phyloP scores from a whole-genome alignment of 176 grass and related monocot genomes.

The Phoenix roebelenii region DNA sequence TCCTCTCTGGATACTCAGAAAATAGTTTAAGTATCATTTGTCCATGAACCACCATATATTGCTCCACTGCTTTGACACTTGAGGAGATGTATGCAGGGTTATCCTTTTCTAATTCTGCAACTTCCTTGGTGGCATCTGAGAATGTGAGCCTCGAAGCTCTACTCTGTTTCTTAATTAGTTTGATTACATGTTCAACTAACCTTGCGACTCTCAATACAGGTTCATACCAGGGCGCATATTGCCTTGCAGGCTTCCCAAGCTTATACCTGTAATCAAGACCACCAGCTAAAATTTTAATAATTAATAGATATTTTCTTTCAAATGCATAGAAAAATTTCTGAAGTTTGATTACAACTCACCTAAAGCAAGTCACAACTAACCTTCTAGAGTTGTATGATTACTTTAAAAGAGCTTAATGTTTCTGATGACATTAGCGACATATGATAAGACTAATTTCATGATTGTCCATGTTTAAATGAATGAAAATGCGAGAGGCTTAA shows the following conservation, averaged over 20 bases:
- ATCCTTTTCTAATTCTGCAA: constrained; percentile 41
- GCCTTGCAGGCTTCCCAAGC: constrained; percentile 45
- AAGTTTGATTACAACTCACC: too few relatives aligned
- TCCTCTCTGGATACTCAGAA: constrained; percentile 40
- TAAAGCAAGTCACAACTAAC: too few relatives aligned
- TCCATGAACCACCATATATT: constrained; percentile 58
- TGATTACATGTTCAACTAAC: constrained; percentile 68
- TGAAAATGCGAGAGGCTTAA: too few relatives aligned
- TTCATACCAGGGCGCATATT: constrained; percentile 56
- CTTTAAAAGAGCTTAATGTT: too few relatives aligned
- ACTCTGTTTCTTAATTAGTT: constrained; percentile 53
- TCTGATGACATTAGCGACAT: too few relatives aligned
- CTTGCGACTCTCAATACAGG: constrained; percentile 77
- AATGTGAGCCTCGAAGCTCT: constrained; percentile 53
- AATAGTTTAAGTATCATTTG: constrained; percentile 67
- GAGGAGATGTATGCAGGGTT: constrained; percentile 58
- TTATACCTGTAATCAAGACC: constrained; percentile 62
- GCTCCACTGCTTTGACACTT: constrained; percentile 36
- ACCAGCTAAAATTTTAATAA: too few relatives aligned
- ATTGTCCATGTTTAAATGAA: too few relatives aligned
- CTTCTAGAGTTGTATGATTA: too few relatives aligned
- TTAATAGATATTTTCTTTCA: too few relatives aligned
- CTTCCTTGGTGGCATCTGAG: constrained; percentile 37
- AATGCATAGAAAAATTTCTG: too few relatives aligned
- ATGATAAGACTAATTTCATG: too few relatives aligned